Evolutionary conservation across 2,329 filamentous ascomycete genomes (phyloP).

Genomic region (Blastomyces emzantsi): DNA sequence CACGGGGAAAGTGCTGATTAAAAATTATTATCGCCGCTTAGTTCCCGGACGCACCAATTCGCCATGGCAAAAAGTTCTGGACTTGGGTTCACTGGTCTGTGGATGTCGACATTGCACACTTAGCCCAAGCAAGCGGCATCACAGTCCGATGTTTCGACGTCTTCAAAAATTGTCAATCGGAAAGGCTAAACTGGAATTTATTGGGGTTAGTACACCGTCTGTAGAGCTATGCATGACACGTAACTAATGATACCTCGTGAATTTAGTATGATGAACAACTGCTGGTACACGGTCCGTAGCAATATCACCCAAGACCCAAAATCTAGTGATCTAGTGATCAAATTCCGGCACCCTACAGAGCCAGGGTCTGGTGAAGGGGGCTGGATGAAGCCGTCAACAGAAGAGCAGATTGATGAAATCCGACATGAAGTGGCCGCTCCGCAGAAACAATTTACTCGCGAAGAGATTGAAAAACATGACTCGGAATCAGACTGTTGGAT

Average conservation of each 20-base stretch:
- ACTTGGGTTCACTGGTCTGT: slow-evolving; percentile 47
- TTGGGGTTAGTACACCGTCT: slow-evolving; percentile 28
- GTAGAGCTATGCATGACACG: neutral
- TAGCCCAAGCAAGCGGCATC: slow-evolving; percentile 38
- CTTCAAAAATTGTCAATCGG: slow-evolving; percentile 45
- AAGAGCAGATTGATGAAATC: slow-evolving; percentile 38
- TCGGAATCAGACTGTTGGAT: slow-evolving; percentile 45
- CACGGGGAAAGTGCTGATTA: slow-evolving; percentile 9
- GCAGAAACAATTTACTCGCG: slow-evolving; percentile 44
- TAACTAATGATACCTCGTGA: neutral
- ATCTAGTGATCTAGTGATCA: slow-evolving; percentile 26
- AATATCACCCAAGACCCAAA: slow-evolving; percentile 30
- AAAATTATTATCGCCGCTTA: slow-evolving; percentile 13
- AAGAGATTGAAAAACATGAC: slow-evolving; percentile 47
- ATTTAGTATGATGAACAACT: slow-evolving; percentile 47
- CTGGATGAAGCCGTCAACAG: slow-evolving; percentile 44
- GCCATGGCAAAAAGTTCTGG: slow-evolving; percentile 48
- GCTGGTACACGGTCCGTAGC: slow-evolving; percentile 40
- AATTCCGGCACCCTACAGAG: slow-evolving; percentile 43
- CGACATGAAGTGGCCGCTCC: slow-evolving; percentile 40
- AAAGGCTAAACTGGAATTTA: slow-evolving; percentile 41
- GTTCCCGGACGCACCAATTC: slow-evolving; percentile 42
- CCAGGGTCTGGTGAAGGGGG: slow-evolving; percentile 38
- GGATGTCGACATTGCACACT: slow-evolving; percentile 39
- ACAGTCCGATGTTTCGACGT: slow-evolving; percentile 42